Base-by-base conservation (phyloP, 805 yeast species). In the Ogataea salicorniae region DNA sequence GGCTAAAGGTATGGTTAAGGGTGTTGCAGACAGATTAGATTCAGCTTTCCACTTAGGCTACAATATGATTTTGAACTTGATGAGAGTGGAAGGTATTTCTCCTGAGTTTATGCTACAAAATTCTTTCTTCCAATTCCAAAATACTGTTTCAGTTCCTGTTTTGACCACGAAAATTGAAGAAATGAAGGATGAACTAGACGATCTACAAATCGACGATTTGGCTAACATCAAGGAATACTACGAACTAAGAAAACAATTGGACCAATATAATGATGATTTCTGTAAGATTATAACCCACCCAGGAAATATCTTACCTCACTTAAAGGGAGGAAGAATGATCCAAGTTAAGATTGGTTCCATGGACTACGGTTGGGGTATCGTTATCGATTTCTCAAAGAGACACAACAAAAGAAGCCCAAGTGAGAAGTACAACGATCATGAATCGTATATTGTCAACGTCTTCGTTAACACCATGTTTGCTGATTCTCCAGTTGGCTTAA, bases 1-100 rank as follows among this genome's bases (percentile, higher is more conserved):
- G 39, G 99, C 99, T 18, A 94, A 94, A 64, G 97, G 98, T 1
- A 94, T 94, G 99, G 99, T 94, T 20, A 92, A 92, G 67, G 99
- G 99, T 63, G 96, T 90, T 62, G 97, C 99, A 33, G 99, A 94
- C 69, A 76, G 99, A 57, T 76, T 94, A 49, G 98, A 94, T 62
- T 92, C 98, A 18, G 98, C 99, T 0, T 94, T 94, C 77, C 99
- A 94, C 64, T 72, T 94, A 52, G 97, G 98, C 22, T 94, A 94
- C 68, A 94, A 94, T 65, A 94, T 94, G 99, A 88, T 91, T 60
- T 77, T 94, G 67, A 94, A 94, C 66, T 75, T 94, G 66, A 81
- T 94, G 85, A 81, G 99, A 63, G 99, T 94, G 15, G 99, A 94
- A 69, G 99, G 99, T 50, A 88, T 94, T 46, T 90, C 98, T 1